Base-by-base conservation (phyloP, 2,329 filamentous ascomycete species). In the Cladosporium oxysporum region DNA sequence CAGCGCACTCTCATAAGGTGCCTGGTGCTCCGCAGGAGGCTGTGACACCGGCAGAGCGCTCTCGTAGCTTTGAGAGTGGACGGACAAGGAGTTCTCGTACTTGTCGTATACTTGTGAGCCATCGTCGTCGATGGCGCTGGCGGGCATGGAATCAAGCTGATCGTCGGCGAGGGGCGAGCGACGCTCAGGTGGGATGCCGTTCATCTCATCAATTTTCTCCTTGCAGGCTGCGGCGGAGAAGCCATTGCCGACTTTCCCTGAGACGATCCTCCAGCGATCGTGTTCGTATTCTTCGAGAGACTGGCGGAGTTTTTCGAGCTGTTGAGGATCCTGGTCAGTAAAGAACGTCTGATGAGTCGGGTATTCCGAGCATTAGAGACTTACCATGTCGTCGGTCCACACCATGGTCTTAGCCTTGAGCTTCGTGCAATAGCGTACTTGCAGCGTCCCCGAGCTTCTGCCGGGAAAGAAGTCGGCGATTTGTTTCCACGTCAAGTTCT, bases 391-490 rank as follows among this genome's bases (percentile, higher is more conserved):
- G 70, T 96, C 92, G 60, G 91, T 96, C 93, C 93, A 97, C 74
- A 92, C 88, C 14, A 91, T 96, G 47, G 91, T 93, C 82, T 97
- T 97, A 16, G 92, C 93, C 80, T 96, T 97, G 62, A 97, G 83
- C 80, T 96, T 97, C 52, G 93, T 97, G 77, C 93, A 97, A 77
- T 97, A 97, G 41, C 93, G 89, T 64, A 97, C 93, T 78, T 97
- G 93, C 68, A 97, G 81, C 33, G 93, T 97, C 21, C 93, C 93
- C 55, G 91, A 96, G 66, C 91, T 95, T 66, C 93, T 85, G 1
- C 93, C 93, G 0, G 93, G 93, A 72, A 97, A 97, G 80, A 97
- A 97, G 75, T 97, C 93, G 65, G 93, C 92, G 74, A 97, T 97
- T 82, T 97, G 93, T 80, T 96, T 97, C 93, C 93, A 97, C 5